Evolutionary conservation across 768 basidiomycete species (phyloP), one percentile per base, ranked within the genome.

Genomic region (Lentinus tigrinus): DNA sequence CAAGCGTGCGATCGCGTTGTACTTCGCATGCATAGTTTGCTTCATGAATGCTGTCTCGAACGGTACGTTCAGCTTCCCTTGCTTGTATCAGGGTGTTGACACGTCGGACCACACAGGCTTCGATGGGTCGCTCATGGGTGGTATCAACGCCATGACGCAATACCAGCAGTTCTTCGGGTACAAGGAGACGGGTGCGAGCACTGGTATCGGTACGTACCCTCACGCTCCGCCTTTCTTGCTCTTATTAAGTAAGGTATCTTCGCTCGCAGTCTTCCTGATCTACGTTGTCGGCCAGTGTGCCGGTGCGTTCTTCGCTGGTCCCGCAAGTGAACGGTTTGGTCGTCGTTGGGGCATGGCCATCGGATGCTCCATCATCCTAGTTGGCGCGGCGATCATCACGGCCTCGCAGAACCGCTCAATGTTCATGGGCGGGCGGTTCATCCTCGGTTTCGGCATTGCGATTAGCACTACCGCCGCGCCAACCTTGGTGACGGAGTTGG

Each of bases 381-480:
- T 37, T 14, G 37, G 49, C 23, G 2, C 49, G 21, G 31, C 49
- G 16, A 24, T 51, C 19, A 38, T 51, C 36, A 51, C 49, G 21
- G 17, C 19, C 3, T 34, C 49, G 21, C 49, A 51, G 49, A 51
- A 39, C 49, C 36, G 49, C 8, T n/a, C 36, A 10, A 51, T 51
- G 49, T 51, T 51, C 23, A 13, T 51, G 23, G 49, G 49, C 16
- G 49, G 49, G 1, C 49, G 49, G 4, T 51, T 51, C 37, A 39
- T 21, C 6, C 49, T 51, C n/a, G 49, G 49, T 2, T 51, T 51
- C 37, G 49, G 49, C 21, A 39, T 51, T 6, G 49, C 49, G 1
- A 51, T 51, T 13, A 37, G 34, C 34, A 51, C 49, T 19, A 51
- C 49, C 36, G 49, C 49, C 47, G 54, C 54, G 11, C 54, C 54